Evolutionary conservation across 2,329 filamentous ascomycete genomes (phyloP), one percentile per base, ranked within the genome.

Genomic region (Fusarium piperis): DNA sequence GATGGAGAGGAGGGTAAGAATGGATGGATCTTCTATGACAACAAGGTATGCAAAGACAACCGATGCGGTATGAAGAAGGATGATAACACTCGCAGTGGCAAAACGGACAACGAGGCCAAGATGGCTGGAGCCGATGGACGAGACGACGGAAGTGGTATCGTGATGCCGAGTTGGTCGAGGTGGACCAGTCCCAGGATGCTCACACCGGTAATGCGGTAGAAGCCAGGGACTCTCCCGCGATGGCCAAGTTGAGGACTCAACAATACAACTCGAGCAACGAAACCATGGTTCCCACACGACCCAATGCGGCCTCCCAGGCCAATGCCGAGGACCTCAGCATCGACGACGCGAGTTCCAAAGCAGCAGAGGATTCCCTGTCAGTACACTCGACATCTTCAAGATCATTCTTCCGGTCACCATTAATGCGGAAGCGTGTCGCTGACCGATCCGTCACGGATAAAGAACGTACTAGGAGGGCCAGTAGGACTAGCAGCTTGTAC

Each of bases 21-120:
- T 74, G 96, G 95, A 1, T 99, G 96, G 96, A 94, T 97, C 38
- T 99, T 96, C 81, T 99, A 98, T 79, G 96, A 99, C 78, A 98
- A 95, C 80, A 98, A 97, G 90, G 94, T 94, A 83, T 67, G 84
- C 20, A 11, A 13, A 16, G 16, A 0, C 28, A 6, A 26, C 6
- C 7, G 2, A 13, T 4, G 9, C 2, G 0, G 1, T 26, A 2
- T 2, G 4, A 7, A 1, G 12, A 8, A 8, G 2, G 32, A 12
- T 39, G 13, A 59, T 73, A 59, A 77, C 71, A 39, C 26, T 48
- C 4, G 4, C 55, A 97, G 92, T 99, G 96, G 96, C 92, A 94
- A 79, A 92, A 94, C 74, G 95, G 95, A 18, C 92, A 93, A 16
- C 89, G 94, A 66, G 94, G 93, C 4, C 87, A 89, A 79, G 96